Evolutionary conservation across 2,329 filamentous ascomycete genomes (phyloP), one percentile per base, ranked within the genome.

Genomic region (Meredithiella fracta): DNA sequence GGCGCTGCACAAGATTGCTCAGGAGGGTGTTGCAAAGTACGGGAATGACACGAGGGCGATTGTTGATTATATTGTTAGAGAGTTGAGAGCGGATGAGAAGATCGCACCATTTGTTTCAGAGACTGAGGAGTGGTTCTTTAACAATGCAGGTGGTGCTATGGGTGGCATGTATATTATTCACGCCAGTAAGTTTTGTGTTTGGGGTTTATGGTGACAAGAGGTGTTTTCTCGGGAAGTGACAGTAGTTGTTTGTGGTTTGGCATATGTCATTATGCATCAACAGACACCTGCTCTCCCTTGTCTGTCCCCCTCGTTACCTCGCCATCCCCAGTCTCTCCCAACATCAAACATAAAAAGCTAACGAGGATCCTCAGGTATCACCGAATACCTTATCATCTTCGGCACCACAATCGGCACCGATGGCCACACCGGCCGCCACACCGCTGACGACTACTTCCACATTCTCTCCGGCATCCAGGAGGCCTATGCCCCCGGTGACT

Each of bases 361-460:
- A 51, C 49, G 17, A 51, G 11, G 11, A 5, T 11, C 40, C 47
- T 15, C 52, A 79, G 78, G 80, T 65, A 74, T 95, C 60, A 94
- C 88, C 20, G 89, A 95, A 69, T 94, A 94, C 70, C 73, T 94
- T 62, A 92, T 94, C 67, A 82, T 94, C 70, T 94, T 92, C 67
- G 87, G 86, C 67, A 86, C 85, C 1, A 77, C 86, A 8, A 70
- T 90, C 62, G 88, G 88, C 63, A 94, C 89, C 11, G 88, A 94
- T 70, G 89, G 89, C 60, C 88, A 94, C 74, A 80, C 80, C 1
- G 89, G 89, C 61, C 85, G 88, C 53, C 89, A 94, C 75, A 91
- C 87, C 11, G 88, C 88, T 15, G 86, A 94, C 70, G 89, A 95
- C 74, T 95, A 92, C 75, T 95, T 95, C 76, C 80, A 90, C 74